Evolutionary conservation across 2,329 filamentous ascomycete genomes (phyloP).

Genomic region (Anthostomella pinea): DNA sequence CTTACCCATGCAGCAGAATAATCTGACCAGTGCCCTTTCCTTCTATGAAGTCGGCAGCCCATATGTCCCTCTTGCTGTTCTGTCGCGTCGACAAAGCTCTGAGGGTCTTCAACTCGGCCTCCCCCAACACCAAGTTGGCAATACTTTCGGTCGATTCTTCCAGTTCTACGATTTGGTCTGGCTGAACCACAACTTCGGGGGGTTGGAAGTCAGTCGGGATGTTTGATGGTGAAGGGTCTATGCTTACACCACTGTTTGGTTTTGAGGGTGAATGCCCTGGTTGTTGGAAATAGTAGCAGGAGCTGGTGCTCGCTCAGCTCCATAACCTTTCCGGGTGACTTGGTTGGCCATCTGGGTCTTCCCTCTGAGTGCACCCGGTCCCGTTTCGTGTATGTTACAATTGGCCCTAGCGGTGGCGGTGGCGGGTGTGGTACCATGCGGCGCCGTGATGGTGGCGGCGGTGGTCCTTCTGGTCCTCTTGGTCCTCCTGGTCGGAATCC

Average conservation of each 20-base stretch:
- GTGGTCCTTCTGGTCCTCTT: no score
- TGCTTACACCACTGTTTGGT: conserved; percentile 9
- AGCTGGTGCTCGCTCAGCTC: conserved; percentile 6
- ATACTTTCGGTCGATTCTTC: no score
- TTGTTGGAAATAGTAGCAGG: background rate
- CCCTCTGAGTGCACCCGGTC: no score
- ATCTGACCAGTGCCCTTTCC: conserved; percentile 12
- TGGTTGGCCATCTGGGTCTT: no score
- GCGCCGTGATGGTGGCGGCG: no score
- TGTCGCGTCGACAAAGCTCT: conserved; percentile 6
- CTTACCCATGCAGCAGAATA: conserved; percentile 16
- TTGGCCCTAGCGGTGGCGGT: no score
- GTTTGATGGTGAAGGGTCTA: no score
- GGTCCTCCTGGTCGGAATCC: no score
- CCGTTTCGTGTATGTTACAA: no score
- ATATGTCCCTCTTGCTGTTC: conserved; percentile 7
- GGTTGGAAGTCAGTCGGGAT: no score
- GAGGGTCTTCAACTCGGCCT: conserved; percentile 5
- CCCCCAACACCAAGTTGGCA: conserved; percentile 3
- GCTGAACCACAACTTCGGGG: conserved; percentile 1
- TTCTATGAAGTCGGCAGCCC: conserved; percentile 12
- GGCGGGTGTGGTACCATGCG: no score
- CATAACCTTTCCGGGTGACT: no score
- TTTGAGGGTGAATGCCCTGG: conserved; percentile 3
- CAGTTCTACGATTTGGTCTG: conserved; percentile 1